phyloP scores from a whole-genome alignment of 805 yeast genomes.

The Hanseniaspora guilliermondii region DNA sequence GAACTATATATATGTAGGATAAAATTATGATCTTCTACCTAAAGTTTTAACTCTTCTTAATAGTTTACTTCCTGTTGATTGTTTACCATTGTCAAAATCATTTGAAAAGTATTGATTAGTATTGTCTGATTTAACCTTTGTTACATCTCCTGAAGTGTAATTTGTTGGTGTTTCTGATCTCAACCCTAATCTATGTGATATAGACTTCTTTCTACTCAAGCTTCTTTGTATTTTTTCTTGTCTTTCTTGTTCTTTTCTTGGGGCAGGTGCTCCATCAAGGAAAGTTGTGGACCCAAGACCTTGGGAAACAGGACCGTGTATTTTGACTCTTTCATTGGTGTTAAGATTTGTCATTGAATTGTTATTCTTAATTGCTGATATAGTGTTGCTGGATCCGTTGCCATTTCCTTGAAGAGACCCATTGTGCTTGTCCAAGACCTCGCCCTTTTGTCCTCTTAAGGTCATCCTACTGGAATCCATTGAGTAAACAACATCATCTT shows the following conservation, averaged over 20 bases:
- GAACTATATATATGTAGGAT: too few species aligned
- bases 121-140: conserved; percentile 5
- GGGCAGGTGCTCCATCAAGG: conserved; percentile 91
- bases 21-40: conserved; percentile 31
- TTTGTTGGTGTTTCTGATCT: conserved; percentile 13
- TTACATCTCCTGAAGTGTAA: conserved; percentile 14
- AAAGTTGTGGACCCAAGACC: conserved; percentile 91
- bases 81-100: conserved; percentile 13
- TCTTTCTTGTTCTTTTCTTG: conserved; percentile 30
- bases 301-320: conserved; percentile 75
- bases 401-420: conserved; percentile 15
- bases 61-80: conserved; percentile 41
- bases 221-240: conserved; percentile 26
- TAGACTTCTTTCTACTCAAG: conserved; percentile 70
- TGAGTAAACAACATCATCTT: conserved; percentile 29
- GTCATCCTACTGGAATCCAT: conserved; percentile 17
- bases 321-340: conserved; percentile 49
- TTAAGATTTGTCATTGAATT: conserved; percentile 52
- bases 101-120: conserved; percentile 13
- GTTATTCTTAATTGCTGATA: conserved; percentile 40
- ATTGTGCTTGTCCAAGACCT: background rate
- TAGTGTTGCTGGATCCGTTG: conserved; percentile 16
- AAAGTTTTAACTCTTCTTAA: conserved; percentile 80
- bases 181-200: conserved; percentile 49
- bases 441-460: conserved; percentile 17